Percentiles rank a stretch among this genome's conserved stretches.
Evolutionary conservation across 2,329 filamentous ascomycete species (phyloP).

Genomic region (Acrodontium crateriforme): DNA sequence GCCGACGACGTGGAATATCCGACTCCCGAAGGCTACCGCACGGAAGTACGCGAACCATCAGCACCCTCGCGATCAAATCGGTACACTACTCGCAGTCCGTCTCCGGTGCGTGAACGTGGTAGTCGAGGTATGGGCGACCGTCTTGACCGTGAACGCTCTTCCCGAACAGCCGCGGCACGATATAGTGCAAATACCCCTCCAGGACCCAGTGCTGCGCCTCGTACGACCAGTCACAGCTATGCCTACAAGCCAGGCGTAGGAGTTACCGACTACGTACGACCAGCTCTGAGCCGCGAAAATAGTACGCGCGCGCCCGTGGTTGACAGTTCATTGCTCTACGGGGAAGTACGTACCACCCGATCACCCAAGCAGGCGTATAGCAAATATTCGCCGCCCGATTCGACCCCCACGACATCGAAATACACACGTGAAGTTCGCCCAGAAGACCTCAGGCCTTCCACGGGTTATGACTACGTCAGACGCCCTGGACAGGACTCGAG

Average conservation of each 20-base stretch:
- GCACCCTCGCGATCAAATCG: too few species aligned
- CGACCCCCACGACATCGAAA: too few species aligned
- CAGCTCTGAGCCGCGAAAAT: slow-evolving; percentile 7
- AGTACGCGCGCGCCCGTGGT: slow-evolving; percentile 4
- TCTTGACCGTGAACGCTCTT: slow-evolving; percentile 1
- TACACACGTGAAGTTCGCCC: slow-evolving; percentile 19
- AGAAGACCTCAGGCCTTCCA: slow-evolving; percentile 24
- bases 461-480: too few species aligned
- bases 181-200: slow-evolving; percentile 8
- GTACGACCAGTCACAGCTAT: slow-evolving; percentile 16
- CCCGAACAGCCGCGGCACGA: slow-evolving; percentile 13
- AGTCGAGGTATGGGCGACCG: neutral
- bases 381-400: slow-evolving; percentile 19
- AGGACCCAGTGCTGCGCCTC: slow-evolving; percentile 7
- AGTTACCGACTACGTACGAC: slow-evolving; percentile 10
- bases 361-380: slow-evolving; percentile 19
- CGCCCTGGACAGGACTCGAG: too few species aligned
- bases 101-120: slow-evolving; percentile 11
- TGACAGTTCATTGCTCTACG: slow-evolving; percentile 10
- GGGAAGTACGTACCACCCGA: slow-evolving; percentile 10
- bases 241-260: slow-evolving; percentile 11
- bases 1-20: slow-evolving; percentile 19
- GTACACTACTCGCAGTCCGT: slow-evolving; percentile 16
- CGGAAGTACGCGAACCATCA: slow-evolving; percentile 6
- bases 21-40: slow-evolving; percentile 18